A percentile compares a stretch with the other conserved stretches of the same genome.
These are phyloP conservation scores for Colletotrichum costaricense DNA, from an alignment of 2,329 filamentous ascomycete genomes.

Conservation along the genomic window DNA sequence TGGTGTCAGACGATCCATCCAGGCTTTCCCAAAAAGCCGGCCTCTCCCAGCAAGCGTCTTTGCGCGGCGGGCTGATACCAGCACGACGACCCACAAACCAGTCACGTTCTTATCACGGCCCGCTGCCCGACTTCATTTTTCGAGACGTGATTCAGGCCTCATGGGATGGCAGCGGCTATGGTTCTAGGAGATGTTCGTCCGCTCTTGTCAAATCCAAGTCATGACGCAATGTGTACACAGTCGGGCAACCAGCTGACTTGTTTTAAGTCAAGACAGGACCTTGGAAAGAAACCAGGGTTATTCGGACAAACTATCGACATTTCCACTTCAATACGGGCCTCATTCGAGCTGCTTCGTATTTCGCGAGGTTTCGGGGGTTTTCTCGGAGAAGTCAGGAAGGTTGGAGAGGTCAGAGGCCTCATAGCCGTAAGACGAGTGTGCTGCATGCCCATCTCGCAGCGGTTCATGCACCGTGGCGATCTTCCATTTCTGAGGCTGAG, in stretches of 20 bases:
- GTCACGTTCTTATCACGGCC: slow-evolving; percentile 31
- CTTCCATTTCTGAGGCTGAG: slow-evolving; percentile 6
- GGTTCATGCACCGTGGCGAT: slow-evolving; percentile 32
- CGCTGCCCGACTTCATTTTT: slow-evolving; percentile 10
- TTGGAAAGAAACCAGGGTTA: not conserved
- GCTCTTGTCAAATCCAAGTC: slow-evolving; percentile 25
- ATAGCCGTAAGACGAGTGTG: not conserved
- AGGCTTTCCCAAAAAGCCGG: not conserved
- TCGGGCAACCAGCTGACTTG: slow-evolving; percentile 20
- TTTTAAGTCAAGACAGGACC: slow-evolving; percentile 5
- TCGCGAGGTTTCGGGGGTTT: not conserved
- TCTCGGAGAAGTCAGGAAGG: not conserved
- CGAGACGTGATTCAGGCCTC: slow-evolving; percentile 29
- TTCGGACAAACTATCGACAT: not conserved
- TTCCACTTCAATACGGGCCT: not conserved
- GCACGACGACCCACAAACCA: slow-evolving; percentile 21
- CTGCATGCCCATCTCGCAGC: slow-evolving; percentile 23
- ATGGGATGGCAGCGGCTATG: slow-evolving; percentile 31
- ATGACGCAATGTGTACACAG: slow-evolving; percentile 31
- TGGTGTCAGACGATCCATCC: slow-evolving; percentile 23
- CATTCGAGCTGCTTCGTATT: not conserved
- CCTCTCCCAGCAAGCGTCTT: not conserved
- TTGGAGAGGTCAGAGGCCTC: not conserved
- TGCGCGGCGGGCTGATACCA: slow-evolving; percentile 19
- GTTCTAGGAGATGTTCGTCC: slow-evolving; percentile 15